Percentiles rank a stretch among this genome's conserved stretches.
Conservation (phyloP, 2,329 filamentous ascomycete species). For the Diaporthe humulicola region DNA sequence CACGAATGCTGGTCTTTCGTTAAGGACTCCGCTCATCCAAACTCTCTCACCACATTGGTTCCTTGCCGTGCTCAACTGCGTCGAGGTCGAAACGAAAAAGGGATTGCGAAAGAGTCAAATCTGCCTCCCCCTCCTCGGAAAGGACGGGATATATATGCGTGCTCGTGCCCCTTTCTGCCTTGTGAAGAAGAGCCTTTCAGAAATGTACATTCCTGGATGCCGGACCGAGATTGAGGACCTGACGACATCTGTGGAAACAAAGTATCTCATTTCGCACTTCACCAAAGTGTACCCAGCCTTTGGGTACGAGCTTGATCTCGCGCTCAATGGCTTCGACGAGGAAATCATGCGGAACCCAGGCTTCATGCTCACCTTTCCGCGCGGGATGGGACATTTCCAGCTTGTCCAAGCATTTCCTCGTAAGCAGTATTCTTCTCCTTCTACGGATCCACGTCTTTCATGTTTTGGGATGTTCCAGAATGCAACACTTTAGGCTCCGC, state of each 20-base stretch:
- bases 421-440: no score
- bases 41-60: constrained; percentile 48
- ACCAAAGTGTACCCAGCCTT: constrained; percentile 40
- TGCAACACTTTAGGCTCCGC: no score
- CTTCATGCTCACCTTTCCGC: constrained; percentile 43
- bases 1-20: constrained; percentile 43
- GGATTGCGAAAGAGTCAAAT: constrained; percentile 62
- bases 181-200: constrained; percentile 36
- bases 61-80: constrained; percentile 63
- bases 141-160: constrained; percentile 41
- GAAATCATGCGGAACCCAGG: constrained; percentile 17
- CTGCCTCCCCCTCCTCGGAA: constrained; percentile 56
- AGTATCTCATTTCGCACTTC: constrained; percentile 42
- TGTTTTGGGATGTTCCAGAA: no score
- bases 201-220: not conserved
- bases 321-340: constrained; percentile 39
- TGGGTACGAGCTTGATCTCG: constrained; percentile 41
- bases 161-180: constrained; percentile 40
- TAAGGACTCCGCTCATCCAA: constrained; percentile 41
- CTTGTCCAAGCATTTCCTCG: constrained; percentile 37
- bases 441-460: no score
- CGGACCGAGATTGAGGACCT: constrained; percentile 38
- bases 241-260: constrained; percentile 34
- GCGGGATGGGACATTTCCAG: constrained; percentile 38
- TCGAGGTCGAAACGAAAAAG: constrained; percentile 56